phyloP scores from a whole-genome alignment of 1,139 yeast species.

The Kodamaea plutei region DNA sequence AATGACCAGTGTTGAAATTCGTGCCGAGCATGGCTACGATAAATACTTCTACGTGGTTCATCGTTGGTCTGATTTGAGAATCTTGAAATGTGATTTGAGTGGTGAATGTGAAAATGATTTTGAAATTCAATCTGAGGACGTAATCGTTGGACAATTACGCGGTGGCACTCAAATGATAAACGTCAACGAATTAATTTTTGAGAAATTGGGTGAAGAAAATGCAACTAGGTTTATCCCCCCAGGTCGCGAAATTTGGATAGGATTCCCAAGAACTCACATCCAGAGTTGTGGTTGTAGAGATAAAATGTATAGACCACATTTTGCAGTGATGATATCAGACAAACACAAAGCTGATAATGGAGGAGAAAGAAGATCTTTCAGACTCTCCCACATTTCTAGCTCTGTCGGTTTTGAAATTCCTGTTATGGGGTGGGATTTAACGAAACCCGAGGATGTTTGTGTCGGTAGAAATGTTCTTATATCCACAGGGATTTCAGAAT shows the following conservation, averaged over 20 bases:
- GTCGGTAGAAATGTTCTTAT: constrained; percentile 18
- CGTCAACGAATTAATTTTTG: constrained; percentile 13
- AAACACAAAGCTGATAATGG: constrained; percentile 4
- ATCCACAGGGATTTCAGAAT: constrained; percentile 23
- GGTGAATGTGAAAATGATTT: constrained; percentile 27
- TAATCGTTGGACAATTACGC: constrained; percentile 19
- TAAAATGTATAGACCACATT: constrained; percentile 23
- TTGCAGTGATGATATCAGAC: constrained; percentile 19
- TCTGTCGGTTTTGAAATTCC: constrained; percentile 28
- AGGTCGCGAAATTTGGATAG: constrained; percentile 23
- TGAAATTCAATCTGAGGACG: constrained; percentile 15
- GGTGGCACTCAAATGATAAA: constrained; percentile 25
- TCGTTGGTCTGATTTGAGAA: constrained; percentile 35
- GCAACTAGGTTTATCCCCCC: constrained; percentile 10
- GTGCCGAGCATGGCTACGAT: constrained; percentile 22
- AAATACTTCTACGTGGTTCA: constrained; percentile 28
- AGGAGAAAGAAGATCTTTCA: constrained; percentile 12
- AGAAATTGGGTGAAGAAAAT: background rate
- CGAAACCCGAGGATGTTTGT: constrained; percentile 14
- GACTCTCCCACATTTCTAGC: constrained; percentile 24
- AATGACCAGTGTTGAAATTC: constrained; percentile 22
- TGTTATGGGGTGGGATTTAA: constrained; percentile 17
- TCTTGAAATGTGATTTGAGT: constrained; percentile 23
- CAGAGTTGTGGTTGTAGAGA: constrained; percentile 23
- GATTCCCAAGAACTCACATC: constrained; percentile 22